Evolutionary conservation across 2,329 filamentous ascomycete species (phyloP), one percentile per base, ranked within the genome.

Genomic region (Albifimbria verrucaria): DNA sequence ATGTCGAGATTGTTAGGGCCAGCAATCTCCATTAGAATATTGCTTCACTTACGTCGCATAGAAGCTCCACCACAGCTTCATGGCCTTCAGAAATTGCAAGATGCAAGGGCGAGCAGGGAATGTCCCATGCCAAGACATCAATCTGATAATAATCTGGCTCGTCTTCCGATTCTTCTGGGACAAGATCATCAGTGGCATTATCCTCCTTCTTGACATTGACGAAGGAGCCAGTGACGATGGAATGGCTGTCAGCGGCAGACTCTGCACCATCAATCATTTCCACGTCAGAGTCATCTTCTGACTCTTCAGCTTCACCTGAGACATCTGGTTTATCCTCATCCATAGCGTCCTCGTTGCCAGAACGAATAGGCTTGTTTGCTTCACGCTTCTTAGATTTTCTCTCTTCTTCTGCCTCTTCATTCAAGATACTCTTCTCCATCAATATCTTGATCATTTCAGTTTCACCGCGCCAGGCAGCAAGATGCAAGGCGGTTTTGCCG

Each of bases 101-200:
- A 66, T 96, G 91, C 5, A 95, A 76, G 2, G 91, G 84, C 12
- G 87, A 88, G 53, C 85, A 82, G 4, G 86, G 83, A 5, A 78
- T 81, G 61, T 95, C 90, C 91, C 91, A 96, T 1, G 89, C 83
- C n/a, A 89, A 65, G 1, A 88, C 81, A 58, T 95, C 86, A 55
- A 92, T 79, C 59, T 94, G 85, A 66, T 89, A 93, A 50, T 92
- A 81, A 68, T 96, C 90, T 1, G 90, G 89, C 20, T 89, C 87
- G 10, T 87, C 78, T 2, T 83, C 77, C 7, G 63, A 62, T 7
- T 84, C 81, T 6, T 86, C 81, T 1, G 77, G 74, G 1, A 78
- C 70, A 2, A 79, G 73, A 25, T 78, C 72, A 2, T 68, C 63
- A 0, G 62, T 59, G 7, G 55, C 56, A n/a, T 63, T 51, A 5